A percentile compares a stretch with the other conserved stretches of the same genome.
phyloP scores from a whole-genome alignment of 331 rosid species.

The Malus hybrid region DNA sequence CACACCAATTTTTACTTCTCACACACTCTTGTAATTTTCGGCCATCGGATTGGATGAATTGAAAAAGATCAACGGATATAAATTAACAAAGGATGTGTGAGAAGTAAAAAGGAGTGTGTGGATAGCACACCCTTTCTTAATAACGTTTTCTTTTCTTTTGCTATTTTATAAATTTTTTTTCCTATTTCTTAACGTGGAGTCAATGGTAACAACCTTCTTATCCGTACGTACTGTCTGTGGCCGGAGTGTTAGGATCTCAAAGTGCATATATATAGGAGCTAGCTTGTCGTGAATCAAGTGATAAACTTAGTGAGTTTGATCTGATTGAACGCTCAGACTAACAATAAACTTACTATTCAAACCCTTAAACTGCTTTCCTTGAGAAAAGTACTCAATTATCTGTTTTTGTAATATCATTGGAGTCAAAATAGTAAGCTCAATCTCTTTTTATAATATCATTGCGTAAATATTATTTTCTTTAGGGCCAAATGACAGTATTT shows the following conservation, averaged over 20 bases:
- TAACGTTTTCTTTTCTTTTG: neutral
- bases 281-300: neutral
- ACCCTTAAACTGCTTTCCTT: neutral
- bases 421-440: no score
- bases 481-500: no score
- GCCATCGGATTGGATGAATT: no score
- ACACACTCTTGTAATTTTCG: no score
- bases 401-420: no score
- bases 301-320: neutral
- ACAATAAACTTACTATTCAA: neutral
- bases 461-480: no score
- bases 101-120: no score
- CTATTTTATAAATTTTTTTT: neutral
- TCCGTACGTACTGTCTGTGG: neutral
- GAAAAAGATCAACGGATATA: no score
- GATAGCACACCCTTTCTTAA: neutral
- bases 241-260: neutral
- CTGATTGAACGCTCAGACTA: neutral
- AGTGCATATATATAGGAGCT: neutral
- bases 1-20: no score
- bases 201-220: no score
- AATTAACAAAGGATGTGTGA: no score
- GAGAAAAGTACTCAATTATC: neutral
- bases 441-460: no score
- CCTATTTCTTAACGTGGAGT: neutral